These are phyloP conservation scores for Phytophthora pistaciae DNA, from an alignment of 352 stramenopile genomes.

Conservation along the genomic window DNA sequence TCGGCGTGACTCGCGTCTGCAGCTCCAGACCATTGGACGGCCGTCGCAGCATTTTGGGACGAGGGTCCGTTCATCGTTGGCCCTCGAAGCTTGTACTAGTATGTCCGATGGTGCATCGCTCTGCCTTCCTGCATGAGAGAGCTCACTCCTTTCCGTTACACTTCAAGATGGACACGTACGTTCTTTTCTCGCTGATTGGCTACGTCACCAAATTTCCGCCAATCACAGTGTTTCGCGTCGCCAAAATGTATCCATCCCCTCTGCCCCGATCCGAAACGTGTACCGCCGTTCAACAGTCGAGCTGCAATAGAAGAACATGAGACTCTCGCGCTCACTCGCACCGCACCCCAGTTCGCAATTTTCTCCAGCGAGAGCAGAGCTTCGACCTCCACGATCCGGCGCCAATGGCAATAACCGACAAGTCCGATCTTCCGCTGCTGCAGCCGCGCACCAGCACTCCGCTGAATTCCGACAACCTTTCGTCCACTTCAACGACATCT, in stretches of 20 bases:
- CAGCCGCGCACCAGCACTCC: slow-evolving; percentile 31
- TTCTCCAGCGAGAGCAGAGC: slow-evolving; percentile 8
- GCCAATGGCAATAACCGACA: slow-evolving; percentile 32
- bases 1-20: slow-evolving; percentile 5
- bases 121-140: not conserved
- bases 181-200: slow-evolving; percentile 32
- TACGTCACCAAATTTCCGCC: slow-evolving; percentile 5
- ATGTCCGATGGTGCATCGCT: not conserved
- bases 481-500: slow-evolving; percentile 21
- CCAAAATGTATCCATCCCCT: slow-evolving; percentile 24
- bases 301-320: slow-evolving; percentile 25
- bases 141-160: slow-evolving; percentile 18
- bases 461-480: slow-evolving; percentile 7
- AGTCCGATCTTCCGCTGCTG: slow-evolving; percentile 48
- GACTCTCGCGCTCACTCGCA: not conserved
- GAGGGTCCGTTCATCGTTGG: not conserved
- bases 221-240: slow-evolving; percentile 19
- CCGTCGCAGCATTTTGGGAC: slow-evolving; percentile 16
- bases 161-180: slow-evolving; percentile 22
- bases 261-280: slow-evolving; percentile 9
- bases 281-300: slow-evolving; percentile 27
- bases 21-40: slow-evolving; percentile 15
- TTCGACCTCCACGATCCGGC: slow-evolving; percentile 1
- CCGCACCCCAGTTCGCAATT: slow-evolving; percentile 20
- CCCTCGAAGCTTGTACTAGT: too few species aligned